These are phyloP conservation scores for Asterionellopsis glacialis DNA, from an alignment of 108 stramenopile species.

Conservation along the genomic window DNA sequence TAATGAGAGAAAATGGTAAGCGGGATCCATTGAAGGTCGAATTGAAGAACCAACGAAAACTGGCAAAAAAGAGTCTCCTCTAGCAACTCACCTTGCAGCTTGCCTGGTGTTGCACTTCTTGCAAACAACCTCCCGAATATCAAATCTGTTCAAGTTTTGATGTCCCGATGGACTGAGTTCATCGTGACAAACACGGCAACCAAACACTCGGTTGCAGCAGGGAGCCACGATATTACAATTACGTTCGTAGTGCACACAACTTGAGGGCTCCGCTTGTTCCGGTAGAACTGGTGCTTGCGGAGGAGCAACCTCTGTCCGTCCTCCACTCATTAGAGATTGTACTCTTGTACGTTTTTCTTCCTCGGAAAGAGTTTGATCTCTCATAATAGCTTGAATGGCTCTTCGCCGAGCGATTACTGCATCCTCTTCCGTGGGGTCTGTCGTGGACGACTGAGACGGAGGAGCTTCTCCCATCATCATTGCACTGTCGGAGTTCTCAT, in stretches of 20 bases:
- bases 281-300: conserved; percentile 34
- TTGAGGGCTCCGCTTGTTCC: conserved; percentile 22
- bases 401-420: conserved; percentile 54
- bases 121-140: conserved; percentile 74
- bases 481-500: conserved; percentile 11
- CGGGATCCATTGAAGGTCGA: no score
- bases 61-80: not conserved
- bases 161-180: conserved; percentile 70
- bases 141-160: conserved; percentile 69
- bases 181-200: conserved; percentile 88
- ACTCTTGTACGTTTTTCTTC: conserved; percentile 64
- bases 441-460: not conserved
- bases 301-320: conserved; percentile 31
- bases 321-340: conserved; percentile 76
- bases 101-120: conserved; percentile 73
- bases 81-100: conserved; percentile 34
- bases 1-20: conserved; percentile 2
- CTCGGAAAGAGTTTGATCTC: conserved; percentile 57
- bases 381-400: conserved; percentile 74
- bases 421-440: conserved; percentile 38
- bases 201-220: conserved; percentile 74
- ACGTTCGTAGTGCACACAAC: conserved; percentile 74
- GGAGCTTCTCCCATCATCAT: conserved; percentile 26
- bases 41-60: not conserved
- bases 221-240: conserved; percentile 79